phyloP scores from a whole-genome alignment of 495 filamentous ascomycete genomes.

The Daldinia childiae region DNA sequence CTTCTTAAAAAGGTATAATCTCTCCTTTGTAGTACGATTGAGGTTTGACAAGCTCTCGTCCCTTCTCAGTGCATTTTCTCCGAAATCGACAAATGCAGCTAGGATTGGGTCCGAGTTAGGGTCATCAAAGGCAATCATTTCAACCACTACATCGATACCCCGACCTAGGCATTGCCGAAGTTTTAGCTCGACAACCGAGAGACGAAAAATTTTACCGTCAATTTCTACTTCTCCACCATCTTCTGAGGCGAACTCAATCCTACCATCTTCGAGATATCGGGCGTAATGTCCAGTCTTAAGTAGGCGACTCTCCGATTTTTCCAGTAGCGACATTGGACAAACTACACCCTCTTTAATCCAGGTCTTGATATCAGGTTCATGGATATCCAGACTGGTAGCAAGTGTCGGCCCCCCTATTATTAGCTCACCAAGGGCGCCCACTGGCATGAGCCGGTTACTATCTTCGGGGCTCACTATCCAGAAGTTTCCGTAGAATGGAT shows the following conservation, averaged over 20 bases:
- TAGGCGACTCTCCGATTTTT: conserved; percentile 41
- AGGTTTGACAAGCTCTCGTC: conserved; percentile 48
- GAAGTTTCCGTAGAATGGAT: conserved; percentile 55
- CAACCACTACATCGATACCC: conserved; percentile 57
- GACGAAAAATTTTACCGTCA: conserved; percentile 47
- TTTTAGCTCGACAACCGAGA: conserved; percentile 55
- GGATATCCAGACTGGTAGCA: conserved; percentile 42
- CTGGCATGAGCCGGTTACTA: conserved; percentile 55
- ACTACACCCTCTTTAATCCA: conserved; percentile 27
- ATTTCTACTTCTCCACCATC: conserved; percentile 45
- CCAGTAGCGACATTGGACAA: conserved; percentile 35
- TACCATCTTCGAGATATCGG: conserved; percentile 54
- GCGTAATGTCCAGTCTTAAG: conserved; percentile 58
- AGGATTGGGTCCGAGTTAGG: conserved; percentile 48
- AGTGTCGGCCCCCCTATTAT: conserved; percentile 59
- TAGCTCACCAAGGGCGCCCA: conserved; percentile 59
- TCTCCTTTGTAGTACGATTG: conserved; percentile 48
- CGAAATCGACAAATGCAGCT: conserved; percentile 58
- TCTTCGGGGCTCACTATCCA: conserved; percentile 61
- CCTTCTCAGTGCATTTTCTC: conserved; percentile 48
- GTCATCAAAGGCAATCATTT: conserved; percentile 55
- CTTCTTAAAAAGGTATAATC: conserved; percentile 52
- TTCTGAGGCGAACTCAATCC: conserved; percentile 56
- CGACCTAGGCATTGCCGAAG: conserved; percentile 57
- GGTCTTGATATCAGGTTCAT: conserved; percentile 33